Base-by-base conservation (phyloP, 2,329 filamentous ascomycete species). In the Venturia pyrina region DNA sequence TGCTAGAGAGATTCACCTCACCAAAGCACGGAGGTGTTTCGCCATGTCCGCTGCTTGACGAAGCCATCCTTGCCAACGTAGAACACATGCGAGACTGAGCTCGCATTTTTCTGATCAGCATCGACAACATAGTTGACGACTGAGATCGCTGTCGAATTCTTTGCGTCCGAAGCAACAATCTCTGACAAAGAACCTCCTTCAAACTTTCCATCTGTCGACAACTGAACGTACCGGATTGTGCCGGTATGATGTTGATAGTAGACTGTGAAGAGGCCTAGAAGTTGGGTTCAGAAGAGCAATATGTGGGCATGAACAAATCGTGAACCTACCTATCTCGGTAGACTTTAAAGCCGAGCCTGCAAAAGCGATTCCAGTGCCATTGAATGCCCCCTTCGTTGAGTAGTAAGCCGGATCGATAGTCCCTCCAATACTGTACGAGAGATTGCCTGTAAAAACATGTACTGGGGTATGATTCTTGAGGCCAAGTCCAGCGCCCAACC, bases 221-320 rank as follows among this genome's bases (percentile, higher is more conserved):
- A 74, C 60, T 78, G 75, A 68, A 77, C 72, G 43, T 69, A 79
- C 21, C 79, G 70, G 46, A 81, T 76, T 6, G 78, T 72, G 19
- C 79, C 79, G 8, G 73, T 73, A 37, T 75, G 73, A 67, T 81
- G 77, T 67, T 81, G 79, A 68, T 78, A 80, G 70, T 79, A 80
- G 50, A 80, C 70, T 1, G 76, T 77, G 7, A n/a, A n/a, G n/a
- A n/a, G n/a, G n/a, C n/a, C n/a, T n/a, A n/a, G n/a, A n/a, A n/a
- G n/a, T n/a, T n/a, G n/a, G n/a, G n/a, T n/a, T n/a, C n/a, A n/a
- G n/a, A n/a, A n/a, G n/a, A n/a, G n/a, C n/a, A n/a, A n/a, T 6
- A 46, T 46, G 7, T 46, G 2, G 6, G 43, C 17, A 19, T 19
- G 7, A 46, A 7, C n/a, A n/a, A n/a, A 7, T n/a, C 19, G 43